A percentile compares a stretch with the other conserved stretches of the same genome.
Conservation (phyloP, 805 yeast genomes). For the Geotrichum ghanense region DNA sequence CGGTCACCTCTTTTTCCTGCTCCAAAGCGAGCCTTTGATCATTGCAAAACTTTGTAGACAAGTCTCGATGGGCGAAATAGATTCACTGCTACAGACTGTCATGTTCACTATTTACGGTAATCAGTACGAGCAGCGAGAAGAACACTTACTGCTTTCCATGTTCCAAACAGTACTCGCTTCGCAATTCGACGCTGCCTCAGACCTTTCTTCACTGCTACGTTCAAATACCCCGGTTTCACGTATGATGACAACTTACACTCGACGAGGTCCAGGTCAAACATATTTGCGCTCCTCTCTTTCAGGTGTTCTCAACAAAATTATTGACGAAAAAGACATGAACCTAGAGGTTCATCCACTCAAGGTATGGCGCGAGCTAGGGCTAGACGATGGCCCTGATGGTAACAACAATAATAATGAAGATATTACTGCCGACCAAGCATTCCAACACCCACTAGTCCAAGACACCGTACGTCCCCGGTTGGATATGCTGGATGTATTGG, state of each 20-base stretch:
- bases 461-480: constrained; percentile 22
- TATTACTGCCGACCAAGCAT: constrained; percentile 23
- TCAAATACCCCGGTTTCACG: constrained; percentile 31
- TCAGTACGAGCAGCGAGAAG: constrained; percentile 31
- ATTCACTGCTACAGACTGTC: constrained; percentile 28
- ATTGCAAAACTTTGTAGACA: constrained; percentile 24
- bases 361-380: constrained; percentile 21
- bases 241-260: constrained; percentile 30
- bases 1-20: constrained; percentile 27
- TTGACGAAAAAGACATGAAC: constrained; percentile 17
- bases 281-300: constrained; percentile 25
- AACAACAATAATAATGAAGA: constrained; percentile 10
- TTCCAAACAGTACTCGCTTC: constrained; percentile 27
- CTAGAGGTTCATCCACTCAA: constrained; percentile 26
- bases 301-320: constrained; percentile 18
- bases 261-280: constrained; percentile 30
- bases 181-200: constrained; percentile 27
- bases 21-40: constrained; percentile 28
- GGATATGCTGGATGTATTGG: constrained; percentile 15
- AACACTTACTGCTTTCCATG: constrained; percentile 27
- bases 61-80: constrained; percentile 27
- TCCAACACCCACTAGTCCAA: constrained; percentile 21
- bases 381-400: constrained; percentile 11
- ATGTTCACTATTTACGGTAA: constrained; percentile 32
- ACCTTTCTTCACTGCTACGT: constrained; percentile 25